These are phyloP conservation scores for Lactarius indigo DNA, from an alignment of 768 basidiomycete genomes.

Conservation along the genomic window DNA sequence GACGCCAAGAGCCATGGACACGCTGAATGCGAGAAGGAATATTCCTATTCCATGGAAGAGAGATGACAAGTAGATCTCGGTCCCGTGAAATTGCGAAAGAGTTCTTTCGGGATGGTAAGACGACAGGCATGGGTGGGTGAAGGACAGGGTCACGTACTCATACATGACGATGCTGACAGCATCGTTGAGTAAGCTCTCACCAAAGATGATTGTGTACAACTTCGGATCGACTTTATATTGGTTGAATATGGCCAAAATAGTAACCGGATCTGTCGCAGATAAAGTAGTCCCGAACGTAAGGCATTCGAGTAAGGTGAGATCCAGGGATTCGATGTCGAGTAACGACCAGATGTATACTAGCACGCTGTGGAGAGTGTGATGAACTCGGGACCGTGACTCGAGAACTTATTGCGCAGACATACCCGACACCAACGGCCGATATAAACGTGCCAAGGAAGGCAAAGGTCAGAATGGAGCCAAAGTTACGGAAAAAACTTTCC, in stretches of 20 bases:
- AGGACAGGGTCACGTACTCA: constrained; percentile 66
- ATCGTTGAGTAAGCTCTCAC: constrained; percentile 95
- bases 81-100: constrained; percentile 86
- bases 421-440: constrained; percentile 95
- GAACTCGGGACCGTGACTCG: constrained; percentile 30
- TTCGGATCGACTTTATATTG: constrained; percentile 90
- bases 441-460: constrained; percentile 96
- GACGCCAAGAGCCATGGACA: constrained; percentile 92
- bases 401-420: constrained; percentile 34
- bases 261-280: constrained; percentile 97
- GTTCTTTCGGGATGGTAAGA: constrained; percentile 53
- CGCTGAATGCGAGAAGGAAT: constrained; percentile 76
- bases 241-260: constrained; percentile 97
- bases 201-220: constrained; percentile 94
- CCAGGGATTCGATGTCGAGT: constrained; percentile 85
- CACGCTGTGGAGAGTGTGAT: constrained; percentile 62
- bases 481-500: constrained; percentile 99
- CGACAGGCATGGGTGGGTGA: not conserved
- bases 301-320: constrained; percentile 86
- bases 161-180: constrained; percentile 99
- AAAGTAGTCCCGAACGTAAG: constrained; percentile 95
- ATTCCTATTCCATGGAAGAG: constrained; percentile 95
- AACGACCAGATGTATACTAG: constrained; percentile 94
- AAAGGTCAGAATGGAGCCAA: constrained; percentile 91
- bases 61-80: constrained; percentile 80